Evolutionary conservation across 2,329 filamentous ascomycete species (phyloP).

Genomic region (Shiraia sp.): DNA sequence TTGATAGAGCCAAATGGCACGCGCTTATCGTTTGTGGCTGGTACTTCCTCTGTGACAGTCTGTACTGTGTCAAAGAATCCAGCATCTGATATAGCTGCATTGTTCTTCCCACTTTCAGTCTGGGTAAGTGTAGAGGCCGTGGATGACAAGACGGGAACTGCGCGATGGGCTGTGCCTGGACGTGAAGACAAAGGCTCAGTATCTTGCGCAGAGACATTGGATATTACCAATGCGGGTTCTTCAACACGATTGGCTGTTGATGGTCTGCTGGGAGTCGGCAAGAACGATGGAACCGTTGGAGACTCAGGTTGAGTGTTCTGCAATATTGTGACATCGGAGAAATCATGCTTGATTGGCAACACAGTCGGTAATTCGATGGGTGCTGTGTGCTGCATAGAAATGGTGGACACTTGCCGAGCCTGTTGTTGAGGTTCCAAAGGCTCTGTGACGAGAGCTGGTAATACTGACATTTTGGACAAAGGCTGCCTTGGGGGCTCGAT

Average conservation of each 20-base stretch:
- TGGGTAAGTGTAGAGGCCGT: conserved; percentile 16
- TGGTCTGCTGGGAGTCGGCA: conserved; percentile 37
- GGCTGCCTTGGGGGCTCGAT: conserved; percentile 16
- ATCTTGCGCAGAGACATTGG: conserved; percentile 30
- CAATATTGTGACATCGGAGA: conserved; percentile 34
- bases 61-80: conserved; percentile 50
- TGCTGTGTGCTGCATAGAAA: conserved; percentile 34
- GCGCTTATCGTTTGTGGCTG: conserved; percentile 17
- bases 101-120: conserved; percentile 16
- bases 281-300: conserved; percentile 36
- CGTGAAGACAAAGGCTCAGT: conserved; percentile 36
- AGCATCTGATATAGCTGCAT: conserved; percentile 36
- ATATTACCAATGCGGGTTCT: conserved; percentile 24
- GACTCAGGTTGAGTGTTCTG: conserved; percentile 42
- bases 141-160: conserved; percentile 11
- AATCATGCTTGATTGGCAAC: conserved; percentile 13
- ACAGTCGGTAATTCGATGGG: conserved; percentile 21
- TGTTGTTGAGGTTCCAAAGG: conserved; percentile 26
- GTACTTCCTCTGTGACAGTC: conserved; percentile 52
- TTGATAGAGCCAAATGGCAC: conserved; percentile 29
- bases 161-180: conserved; percentile 36
- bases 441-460: conserved; percentile 29
- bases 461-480: conserved; percentile 19
- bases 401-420: conserved; percentile 19
- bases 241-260: conserved; percentile 31